A percentile compares a stretch with the other conserved stretches of the same genome.
phyloP scores from a whole-genome alignment of 805 yeast species.

The Metschnikowia similis region DNA sequence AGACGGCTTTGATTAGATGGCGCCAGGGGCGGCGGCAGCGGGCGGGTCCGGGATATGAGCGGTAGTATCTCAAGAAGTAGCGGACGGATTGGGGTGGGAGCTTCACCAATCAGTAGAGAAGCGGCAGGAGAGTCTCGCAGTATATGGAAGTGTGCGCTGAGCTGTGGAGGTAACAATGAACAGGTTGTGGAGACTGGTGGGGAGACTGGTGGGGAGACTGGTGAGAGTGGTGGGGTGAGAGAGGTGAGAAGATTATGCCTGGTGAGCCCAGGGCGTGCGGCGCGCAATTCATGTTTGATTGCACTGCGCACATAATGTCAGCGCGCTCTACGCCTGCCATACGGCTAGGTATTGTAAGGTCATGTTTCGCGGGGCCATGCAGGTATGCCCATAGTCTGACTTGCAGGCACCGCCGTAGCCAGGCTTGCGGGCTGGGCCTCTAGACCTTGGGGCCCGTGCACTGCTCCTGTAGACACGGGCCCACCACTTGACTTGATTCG shows the following conservation, averaged over 20 bases:
- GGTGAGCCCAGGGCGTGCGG: conserved; percentile 1
- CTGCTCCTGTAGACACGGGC: too few relatives aligned
- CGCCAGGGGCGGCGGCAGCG: too few relatives aligned
- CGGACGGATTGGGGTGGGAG: background rate
- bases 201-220: too few relatives aligned
- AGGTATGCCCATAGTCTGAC: background rate
- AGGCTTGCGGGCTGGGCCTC: too few relatives aligned
- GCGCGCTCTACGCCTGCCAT: background rate
- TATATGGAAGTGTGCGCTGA: background rate
- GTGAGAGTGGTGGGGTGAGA: too few relatives aligned
- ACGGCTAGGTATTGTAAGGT: background rate
- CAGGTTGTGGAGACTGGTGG: too few relatives aligned
- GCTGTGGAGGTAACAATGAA: too few relatives aligned
- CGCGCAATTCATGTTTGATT: background rate
- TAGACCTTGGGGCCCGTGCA: too few relatives aligned
- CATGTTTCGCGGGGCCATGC: background rate
- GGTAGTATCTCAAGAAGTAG: background rate
- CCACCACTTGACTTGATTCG: too few relatives aligned
- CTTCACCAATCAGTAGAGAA: background rate
- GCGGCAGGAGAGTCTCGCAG: too few relatives aligned
- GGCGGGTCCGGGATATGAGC: background rate
- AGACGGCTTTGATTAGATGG: too few relatives aligned
- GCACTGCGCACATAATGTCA: background rate
- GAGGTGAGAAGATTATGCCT: conserved; percentile 3
- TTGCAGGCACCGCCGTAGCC: too few relatives aligned